Conservation (phyloP, 106 monocot genomes). For the Chionographis japonica region DNA sequence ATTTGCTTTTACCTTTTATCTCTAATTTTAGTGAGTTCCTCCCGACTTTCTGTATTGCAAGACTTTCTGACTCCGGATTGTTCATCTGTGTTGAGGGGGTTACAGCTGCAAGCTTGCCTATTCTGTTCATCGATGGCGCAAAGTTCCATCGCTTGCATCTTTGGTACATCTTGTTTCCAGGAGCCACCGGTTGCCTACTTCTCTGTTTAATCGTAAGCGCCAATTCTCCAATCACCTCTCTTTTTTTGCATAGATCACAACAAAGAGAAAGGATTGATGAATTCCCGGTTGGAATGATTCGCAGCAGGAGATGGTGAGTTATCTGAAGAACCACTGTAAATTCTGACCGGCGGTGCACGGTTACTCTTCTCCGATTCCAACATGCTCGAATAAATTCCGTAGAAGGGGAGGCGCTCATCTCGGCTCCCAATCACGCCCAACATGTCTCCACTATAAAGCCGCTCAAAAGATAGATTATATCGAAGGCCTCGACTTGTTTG, state of each 20-base stretch:
- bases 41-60: too few species aligned
- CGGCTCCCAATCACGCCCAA: too few species aligned
- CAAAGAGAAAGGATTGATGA: background rate
- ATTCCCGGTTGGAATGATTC: background rate
- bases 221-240: background rate
- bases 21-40: too few species aligned
- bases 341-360: constrained; percentile 38
- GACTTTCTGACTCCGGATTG: too few species aligned
- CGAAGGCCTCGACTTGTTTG: too few species aligned
- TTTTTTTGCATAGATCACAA: too few species aligned
- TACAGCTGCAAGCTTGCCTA: constrained; percentile 86
- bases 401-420: too few species aligned
- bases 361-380: too few species aligned
- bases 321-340: constrained; percentile 63
- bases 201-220: constrained; percentile 78
- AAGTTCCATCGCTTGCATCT: constrained; percentile 71
- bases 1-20: too few species aligned
- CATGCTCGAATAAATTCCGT: too few species aligned
- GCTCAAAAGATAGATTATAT: too few species aligned
- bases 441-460: too few species aligned
- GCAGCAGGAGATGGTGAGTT: constrained; percentile 81
- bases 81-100: constrained; percentile 3
- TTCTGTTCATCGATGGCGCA: constrained; percentile 86
- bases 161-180: constrained; percentile 89
- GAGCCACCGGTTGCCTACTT: constrained; percentile 67